phyloP scores from a whole-genome alignment of 1,139 yeast species.

The Candida sanyaensis region DNA sequence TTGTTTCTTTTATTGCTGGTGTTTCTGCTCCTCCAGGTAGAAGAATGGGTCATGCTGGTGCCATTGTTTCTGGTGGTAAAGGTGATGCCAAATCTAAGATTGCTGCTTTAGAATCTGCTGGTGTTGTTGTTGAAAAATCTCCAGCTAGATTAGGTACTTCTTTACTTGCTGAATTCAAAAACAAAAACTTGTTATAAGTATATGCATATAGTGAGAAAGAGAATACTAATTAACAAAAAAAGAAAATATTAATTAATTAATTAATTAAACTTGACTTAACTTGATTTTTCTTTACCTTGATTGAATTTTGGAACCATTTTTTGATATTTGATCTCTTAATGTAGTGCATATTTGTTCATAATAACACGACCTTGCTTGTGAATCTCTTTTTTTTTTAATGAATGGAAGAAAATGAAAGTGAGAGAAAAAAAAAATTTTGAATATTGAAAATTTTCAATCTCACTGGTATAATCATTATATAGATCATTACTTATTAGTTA shows the following conservation, averaged over 20 bases:
- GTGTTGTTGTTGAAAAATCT: conserved; percentile 91
- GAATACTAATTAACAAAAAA: no score
- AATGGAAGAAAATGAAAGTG: neutral
- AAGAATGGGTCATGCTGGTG: conserved; percentile 99
- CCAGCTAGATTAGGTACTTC: conserved; percentile 98
- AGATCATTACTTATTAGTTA: neutral
- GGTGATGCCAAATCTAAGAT: conserved; percentile 98
- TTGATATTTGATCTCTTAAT: no score
- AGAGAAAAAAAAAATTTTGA: neutral
- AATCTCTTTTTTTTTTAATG: no score
- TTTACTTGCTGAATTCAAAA: conserved; percentile 80
- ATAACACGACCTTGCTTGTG: no score
- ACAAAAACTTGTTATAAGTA: conserved; percentile 48
- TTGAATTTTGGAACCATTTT: neutral
- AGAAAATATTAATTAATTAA: no score
- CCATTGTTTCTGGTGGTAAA: conserved; percentile 98
- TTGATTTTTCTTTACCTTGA: neutral
- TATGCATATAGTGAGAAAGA: neutral
- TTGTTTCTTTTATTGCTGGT: conserved; percentile 98
- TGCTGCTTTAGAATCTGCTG: conserved; percentile 87
- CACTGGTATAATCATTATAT: no score
- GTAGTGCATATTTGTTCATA: no score
- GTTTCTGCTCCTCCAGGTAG: conserved; percentile 99
- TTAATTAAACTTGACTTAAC: no score
- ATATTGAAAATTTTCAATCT: conserved; percentile 2